Evolutionary conservation across 768 basidiomycete species (phyloP), one percentile per base, ranked within the genome.

Genomic region (Trametes sanguinea): DNA sequence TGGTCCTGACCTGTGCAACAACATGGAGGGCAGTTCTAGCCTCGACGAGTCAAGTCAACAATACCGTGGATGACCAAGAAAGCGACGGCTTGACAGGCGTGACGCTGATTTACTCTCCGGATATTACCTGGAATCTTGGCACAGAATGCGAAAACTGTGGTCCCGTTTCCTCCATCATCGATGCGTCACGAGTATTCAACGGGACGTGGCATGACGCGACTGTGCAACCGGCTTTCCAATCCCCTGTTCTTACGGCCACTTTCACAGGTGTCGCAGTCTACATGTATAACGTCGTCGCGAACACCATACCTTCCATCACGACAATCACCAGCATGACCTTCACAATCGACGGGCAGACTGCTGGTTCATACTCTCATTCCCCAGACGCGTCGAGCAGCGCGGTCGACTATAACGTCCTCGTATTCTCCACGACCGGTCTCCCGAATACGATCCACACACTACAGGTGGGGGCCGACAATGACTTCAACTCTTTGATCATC

Each of bases 191-290:
- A 7, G 33, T 29, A 8, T 66, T 60, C 58, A 54, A 63, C 51
- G 37, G 46, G 6, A 55, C 65, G 14, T 66, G 65, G 65, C 65
- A 66, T 29, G 65, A 63, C 29, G 13, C 51, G 6, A 66, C 65
- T n/a, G 51, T 51, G 8, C 44, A 17, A 8, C 44, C 61, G 2
- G 50, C 33, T 1, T 32, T 44, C 4, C 9, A 51, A 13, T 37
- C 39, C 6, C 51, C 27, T 4, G 40, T 17, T 5, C 50, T 46
- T 17, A 46, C 42, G 2, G 57, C 52, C 4, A 33, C 39, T 0
- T 57, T 57, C 54, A 16, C 40, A 16, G 64, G 64, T 7, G 54
- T 56, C 4, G 60, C 64, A 1, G 51, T 65, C 29, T 58, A 42
- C 40, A 57, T 65, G n/a, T 65, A 54, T 46, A 45, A 47, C 33